Evolutionary conservation across 2,329 filamentous ascomycete genomes (phyloP), one percentile per base, ranked within the genome.

Genomic region (Claviceps sp.): DNA sequence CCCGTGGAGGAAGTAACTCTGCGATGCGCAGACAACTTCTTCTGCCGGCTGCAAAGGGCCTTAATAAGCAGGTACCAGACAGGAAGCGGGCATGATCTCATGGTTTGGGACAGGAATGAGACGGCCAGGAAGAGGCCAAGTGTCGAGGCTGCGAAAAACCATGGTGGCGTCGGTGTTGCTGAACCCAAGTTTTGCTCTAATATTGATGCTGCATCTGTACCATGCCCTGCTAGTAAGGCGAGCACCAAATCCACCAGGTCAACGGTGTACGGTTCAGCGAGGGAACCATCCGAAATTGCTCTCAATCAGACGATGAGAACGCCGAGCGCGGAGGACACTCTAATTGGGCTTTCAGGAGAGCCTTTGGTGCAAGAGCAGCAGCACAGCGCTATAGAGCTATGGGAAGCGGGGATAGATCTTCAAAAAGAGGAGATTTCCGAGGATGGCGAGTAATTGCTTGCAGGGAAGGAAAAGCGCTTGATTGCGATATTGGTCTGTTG

Each of bases 351-450:
- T 16, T 20, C 20, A 20, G 36, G 41, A 20, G 43, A 24, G 14
- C 11, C 26, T 9, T 9, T 20, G 9, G 24, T 16, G 16, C 37
- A 37, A 11, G 47, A 50, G 34, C 30, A 36, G 13, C 18, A 43
- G 26, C 41, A 44, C 9, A 47, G 47, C n/a, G 52, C 52, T 38
- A 52, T 53, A 1, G 50, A 52, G 37, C 50, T 49, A 44, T 54
- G 48, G 48, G 52, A 52, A 45, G 49, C 40, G 20, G 44, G 52
- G 34, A 34, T 44, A 45, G 42, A 44, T 2, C 24, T 26, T 2
- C 30, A 36, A 22, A 14, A 43, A 16, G 6, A 34, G 40, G 24
- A 30, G 41, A 24, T 52, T 14, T 24, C 13, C 18, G 20, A 52
- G 48, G 48, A 49, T 49, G 42, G 48, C 7, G 42, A 13, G 1